Evolutionary conservation across 108 stramenopile species (phyloP), one percentile per base, ranked within the genome.

Genomic region (Nannochloropsis gaditana): DNA sequence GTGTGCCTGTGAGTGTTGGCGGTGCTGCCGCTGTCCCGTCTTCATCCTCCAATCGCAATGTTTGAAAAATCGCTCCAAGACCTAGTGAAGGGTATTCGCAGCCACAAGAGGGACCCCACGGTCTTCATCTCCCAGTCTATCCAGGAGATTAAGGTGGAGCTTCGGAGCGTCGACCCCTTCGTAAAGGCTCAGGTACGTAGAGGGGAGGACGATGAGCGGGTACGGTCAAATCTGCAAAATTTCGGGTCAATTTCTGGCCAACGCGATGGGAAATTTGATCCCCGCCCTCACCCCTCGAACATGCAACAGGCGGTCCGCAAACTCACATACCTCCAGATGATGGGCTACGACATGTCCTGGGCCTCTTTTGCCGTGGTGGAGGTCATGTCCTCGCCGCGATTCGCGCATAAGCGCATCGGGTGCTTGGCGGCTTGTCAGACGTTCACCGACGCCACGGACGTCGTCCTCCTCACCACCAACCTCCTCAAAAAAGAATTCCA

Each of bases 261-360:
- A 82, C 31, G n/a, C 19, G 1, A 73, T 42, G n/a, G 5, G 31
- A 41, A 21, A 17, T 43, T 43, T 9, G 43, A 44, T 17, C 21
- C 2, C 44, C 5, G 17, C 43, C 44, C 44, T 41, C 21, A 84
- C 21, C 21, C 45, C 45, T 45, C 6, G 11, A 21, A 15, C 41
- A 42, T 79, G 9, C 5, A 5, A 11, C 47, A 73, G 5, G 45
- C 87, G 87, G 90, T 99, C 10, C 95, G 96, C 84, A 99, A 99
- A 87, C 87, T 99, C 41, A 99, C 98, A 45, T 92, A 97, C 86
- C 92, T 99, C 81, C 97, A 97, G 88, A 97, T 97, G 96, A 94
- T 97, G 92, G 99, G 99, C 11, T 97, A 97, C 88, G 93, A 95
- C 89, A 95, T 98, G 93, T 92, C 89, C 73, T 99, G 96, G 95